Evolutionary conservation across 139 green algal genomes (phyloP), one percentile per base, ranked within the genome.

Genomic region (Spirogloea muscicola): DNA sequence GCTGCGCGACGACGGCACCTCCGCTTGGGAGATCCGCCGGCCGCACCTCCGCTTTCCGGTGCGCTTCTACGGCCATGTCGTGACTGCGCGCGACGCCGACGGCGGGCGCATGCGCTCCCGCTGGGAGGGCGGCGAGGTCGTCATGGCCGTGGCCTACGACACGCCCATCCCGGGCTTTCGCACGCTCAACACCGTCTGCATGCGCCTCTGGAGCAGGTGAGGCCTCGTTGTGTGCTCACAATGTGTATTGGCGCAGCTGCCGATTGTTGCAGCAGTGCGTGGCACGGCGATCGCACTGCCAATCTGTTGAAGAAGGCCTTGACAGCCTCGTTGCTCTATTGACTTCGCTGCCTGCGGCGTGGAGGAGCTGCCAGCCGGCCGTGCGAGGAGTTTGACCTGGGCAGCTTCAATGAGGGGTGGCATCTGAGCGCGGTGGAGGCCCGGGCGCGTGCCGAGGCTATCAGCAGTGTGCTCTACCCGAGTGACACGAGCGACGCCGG

Each of bases 181-280:
- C 66, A 98, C 94, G n/a, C 89, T 89, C 87, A 97, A 96, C 89
- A 96, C 89, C 78, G 96, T 96, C 87, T 97, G 96, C 89, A 87
- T 99, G 84, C 89, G 95, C 18, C 89, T 99, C 40, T 99, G 95
- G 95, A 49, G 25, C 29, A 70, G 49, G 42, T 77, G 49, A 46
- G 75, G 51, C 3, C 18, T 34, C 7, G n/a, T n/a, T n/a, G n/a
- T n/a, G n/a, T n/a, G n/a, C n/a, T n/a, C n/a, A n/a, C n/a, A n/a
- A n/a, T n/a, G n/a, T n/a, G n/a, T n/a, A n/a, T n/a, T n/a, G n/a
- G n/a, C n/a, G n/a, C n/a, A n/a, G n/a, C n/a, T n/a, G n/a, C n/a
- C n/a, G n/a, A n/a, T n/a, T n/a, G n/a, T n/a, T n/a, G n/a, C n/a
- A n/a, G n/a, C n/a, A n/a, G n/a, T n/a, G n/a, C n/a, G n/a, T n/a